These are phyloP conservation scores for Geotrichum bryndzae DNA, from an alignment of 1,139 yeast genomes.

Conservation along the genomic window DNA sequence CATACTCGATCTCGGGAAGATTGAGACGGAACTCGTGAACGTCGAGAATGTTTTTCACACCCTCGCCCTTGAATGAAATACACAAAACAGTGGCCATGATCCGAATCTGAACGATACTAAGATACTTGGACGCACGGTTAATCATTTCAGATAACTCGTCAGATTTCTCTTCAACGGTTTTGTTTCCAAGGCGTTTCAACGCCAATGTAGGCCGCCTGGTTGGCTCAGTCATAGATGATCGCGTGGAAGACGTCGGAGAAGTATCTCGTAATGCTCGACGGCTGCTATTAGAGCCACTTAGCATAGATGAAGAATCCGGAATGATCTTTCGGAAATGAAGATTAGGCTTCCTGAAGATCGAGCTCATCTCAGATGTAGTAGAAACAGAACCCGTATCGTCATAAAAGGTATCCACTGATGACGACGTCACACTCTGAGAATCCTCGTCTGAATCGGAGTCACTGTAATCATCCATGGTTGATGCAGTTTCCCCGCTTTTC, in stretches of 20 bases:
- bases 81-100: conserved; percentile 50
- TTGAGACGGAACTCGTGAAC: conserved; percentile 61
- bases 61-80: conserved; percentile 59
- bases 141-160: conserved; percentile 55
- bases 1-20: conserved; percentile 60
- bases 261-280: background rate
- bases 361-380: background rate
- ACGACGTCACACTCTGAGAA: background rate
- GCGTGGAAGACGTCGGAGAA: background rate
- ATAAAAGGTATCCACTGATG: background rate
- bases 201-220: background rate
- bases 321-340: background rate
- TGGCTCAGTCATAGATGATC: background rate
- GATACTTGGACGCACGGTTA: conserved; percentile 57
- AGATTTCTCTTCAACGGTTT: conserved; percentile 16
- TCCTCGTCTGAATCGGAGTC: background rate
- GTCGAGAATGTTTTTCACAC: conserved; percentile 59
- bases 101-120: conserved; percentile 56
- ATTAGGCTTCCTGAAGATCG: background rate
- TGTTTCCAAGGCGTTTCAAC: background rate
- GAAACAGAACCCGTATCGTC: background rate
- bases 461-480: background rate
- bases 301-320: background rate
- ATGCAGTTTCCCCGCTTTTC: conserved; percentile 8
- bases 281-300: background rate